Base-by-base conservation (phyloP, 768 basidiomycete species). In the Suillus sp. region DNA sequence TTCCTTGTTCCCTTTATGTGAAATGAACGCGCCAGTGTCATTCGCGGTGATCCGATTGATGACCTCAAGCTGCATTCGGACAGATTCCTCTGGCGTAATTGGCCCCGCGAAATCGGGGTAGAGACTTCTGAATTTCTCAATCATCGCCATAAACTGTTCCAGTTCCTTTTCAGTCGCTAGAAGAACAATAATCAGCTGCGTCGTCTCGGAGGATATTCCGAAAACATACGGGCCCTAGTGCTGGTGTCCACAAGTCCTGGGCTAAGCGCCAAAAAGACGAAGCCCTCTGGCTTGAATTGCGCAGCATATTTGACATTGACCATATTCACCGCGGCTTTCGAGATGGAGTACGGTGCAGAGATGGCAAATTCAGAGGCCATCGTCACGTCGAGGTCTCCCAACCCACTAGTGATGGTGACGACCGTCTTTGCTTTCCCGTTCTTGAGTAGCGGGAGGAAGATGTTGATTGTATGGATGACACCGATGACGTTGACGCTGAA, bases 251-350 rank as follows among this genome's bases (percentile, higher is more conserved):
- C 79, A 8, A 78, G 18, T 4, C 79, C 80, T 4, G 80, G 79
- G 60, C 74, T 75, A 59, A 80, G 61, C 4, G 75, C 67, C 18
- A 80, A 69, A 72, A 79, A 77, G 2, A 72, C 53, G 63, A 79
- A 38, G 10, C 77, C 78, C 55, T 80, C 77, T 4, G 64, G 30
- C 63, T 72, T 72, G 65, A 64, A 71, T 43, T 67, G 50, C 8
- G 65, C 67, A 4, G 79, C 77, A 62, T 77, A 81, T 64, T 80
- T 78, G 20, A 72, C 76, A 13, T 73, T 66, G 27, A 69, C 76
- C 70, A 79, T 71, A 62, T 80, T 77, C 10, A 77, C 42, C 3
- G 75, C 80, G 5, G 75, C 73, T 69, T 81, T 80, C 60, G 78
- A 72, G 32, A 77, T 69, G 34, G 68, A 61, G 68, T 81, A 81